These are phyloP conservation scores for Hygrocybe coccinea DNA, from an alignment of 768 basidiomycete genomes.

Conservation along the genomic window DNA sequence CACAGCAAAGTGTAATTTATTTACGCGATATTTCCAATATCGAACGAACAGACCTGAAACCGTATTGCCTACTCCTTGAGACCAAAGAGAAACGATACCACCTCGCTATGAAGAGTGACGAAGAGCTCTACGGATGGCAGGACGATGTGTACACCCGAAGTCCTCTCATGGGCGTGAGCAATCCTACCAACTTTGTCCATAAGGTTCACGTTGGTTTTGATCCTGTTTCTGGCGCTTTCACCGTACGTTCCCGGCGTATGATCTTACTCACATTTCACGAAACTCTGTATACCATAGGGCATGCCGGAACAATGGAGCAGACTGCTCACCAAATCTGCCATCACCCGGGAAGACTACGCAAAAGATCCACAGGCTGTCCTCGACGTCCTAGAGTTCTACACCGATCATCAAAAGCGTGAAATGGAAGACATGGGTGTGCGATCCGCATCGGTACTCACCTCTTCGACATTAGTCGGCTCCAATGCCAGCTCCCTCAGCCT, in stretches of 20 bases:
- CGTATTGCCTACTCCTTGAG: conserved; percentile 87
- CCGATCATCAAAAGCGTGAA: conserved; percentile 95
- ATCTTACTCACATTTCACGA: conserved; percentile 2
- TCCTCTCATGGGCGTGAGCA: conserved; percentile 88
- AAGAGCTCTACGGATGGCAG: conserved; percentile 97
- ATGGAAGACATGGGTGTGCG: conserved; percentile 50
- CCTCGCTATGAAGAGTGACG: conserved; percentile 84
- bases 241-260: conserved; percentile 48
- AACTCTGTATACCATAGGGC: conserved; percentile 48
- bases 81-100: conserved; percentile 78
- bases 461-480: conserved; percentile 13
- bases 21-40: conserved; percentile 80
- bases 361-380: conserved; percentile 96
- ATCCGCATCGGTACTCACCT: conserved; percentile 23
- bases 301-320: conserved; percentile 98
- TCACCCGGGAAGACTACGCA: conserved; percentile 96
- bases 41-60: conserved; percentile 89
- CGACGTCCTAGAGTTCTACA: conserved; percentile 97
- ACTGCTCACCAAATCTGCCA: conserved; percentile 93
- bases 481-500: conserved; percentile 11
- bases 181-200: conserved; percentile 97
- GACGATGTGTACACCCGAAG: conserved; percentile 93
- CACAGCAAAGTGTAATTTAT: conserved; percentile 55
- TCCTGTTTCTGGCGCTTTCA: conserved; percentile 89
- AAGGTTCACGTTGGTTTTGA: conserved; percentile 98